These are phyloP conservation scores for Cyclocybe cylindracea DNA, from an alignment of 768 basidiomycete species.

Conservation along the genomic window DNA sequence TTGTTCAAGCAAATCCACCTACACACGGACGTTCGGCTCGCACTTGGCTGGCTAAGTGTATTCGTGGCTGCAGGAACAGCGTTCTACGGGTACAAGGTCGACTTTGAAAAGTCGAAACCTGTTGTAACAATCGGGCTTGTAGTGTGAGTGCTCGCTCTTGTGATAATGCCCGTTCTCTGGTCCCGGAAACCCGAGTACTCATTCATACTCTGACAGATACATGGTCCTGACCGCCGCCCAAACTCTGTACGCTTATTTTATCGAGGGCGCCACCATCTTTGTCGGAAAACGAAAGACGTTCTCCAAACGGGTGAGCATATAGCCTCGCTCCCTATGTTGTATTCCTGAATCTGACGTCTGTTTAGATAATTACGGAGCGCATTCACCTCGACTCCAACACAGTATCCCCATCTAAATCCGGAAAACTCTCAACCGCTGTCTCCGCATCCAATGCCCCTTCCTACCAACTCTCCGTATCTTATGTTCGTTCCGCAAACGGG, in stretches of 20 bases:
- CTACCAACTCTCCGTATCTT: slow-evolving; percentile 68
- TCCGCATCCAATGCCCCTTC: slow-evolving; percentile 51
- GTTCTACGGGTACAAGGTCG: slow-evolving; percentile 82
- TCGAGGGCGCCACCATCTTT: slow-evolving; percentile 85
- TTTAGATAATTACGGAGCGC: slow-evolving; percentile 87
- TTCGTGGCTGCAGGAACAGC: slow-evolving; percentile 81
- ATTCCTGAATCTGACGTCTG: background rate
- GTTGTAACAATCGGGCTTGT: slow-evolving; percentile 79
- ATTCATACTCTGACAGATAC: slow-evolving; percentile 52
- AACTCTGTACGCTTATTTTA: slow-evolving; percentile 81
- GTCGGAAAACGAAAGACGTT: slow-evolving; percentile 89
- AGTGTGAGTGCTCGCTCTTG: slow-evolving; percentile 51
- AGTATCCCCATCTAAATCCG: slow-evolving; percentile 45
- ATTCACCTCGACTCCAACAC: slow-evolving; percentile 78
- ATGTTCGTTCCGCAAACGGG: slow-evolving; percentile 77
- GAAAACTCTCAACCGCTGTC: slow-evolving; percentile 19
- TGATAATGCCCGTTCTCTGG: too few relatives aligned
- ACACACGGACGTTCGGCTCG: slow-evolving; percentile 88
- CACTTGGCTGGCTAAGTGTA: slow-evolving; percentile 84
- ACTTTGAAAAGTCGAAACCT: slow-evolving; percentile 88
- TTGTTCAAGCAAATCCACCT: slow-evolving; percentile 84
- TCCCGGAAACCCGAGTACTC: slow-evolving; percentile 11
- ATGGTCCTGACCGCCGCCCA: slow-evolving; percentile 69
- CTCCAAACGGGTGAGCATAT: slow-evolving; percentile 72
- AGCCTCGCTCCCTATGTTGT: slow-evolving; percentile 17